Percentiles rank a stretch among this genome's conserved stretches.
These are phyloP conservation scores for Paecilomyces sp. DNA, from an alignment of 2,329 filamentous ascomycete species.

Conservation along the genomic window DNA sequence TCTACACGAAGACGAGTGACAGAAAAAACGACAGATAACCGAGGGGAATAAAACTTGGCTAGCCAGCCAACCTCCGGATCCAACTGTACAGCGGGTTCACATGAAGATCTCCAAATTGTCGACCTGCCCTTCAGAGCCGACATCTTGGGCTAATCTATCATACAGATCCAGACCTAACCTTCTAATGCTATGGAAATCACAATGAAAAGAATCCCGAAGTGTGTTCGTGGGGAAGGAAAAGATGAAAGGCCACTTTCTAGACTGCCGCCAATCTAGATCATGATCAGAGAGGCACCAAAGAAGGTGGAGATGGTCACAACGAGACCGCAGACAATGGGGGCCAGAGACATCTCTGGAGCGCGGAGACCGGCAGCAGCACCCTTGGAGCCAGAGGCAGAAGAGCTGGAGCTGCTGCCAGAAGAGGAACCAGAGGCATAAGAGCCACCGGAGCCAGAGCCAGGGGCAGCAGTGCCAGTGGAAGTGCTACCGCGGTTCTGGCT, in stretches of 20 bases:
- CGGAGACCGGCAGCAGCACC: slow-evolving; percentile 40
- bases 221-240: background rate
- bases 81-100: slow-evolving; percentile 1
- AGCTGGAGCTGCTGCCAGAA: slow-evolving; percentile 13
- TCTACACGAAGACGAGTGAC: slow-evolving; percentile 1
- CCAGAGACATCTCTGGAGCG: slow-evolving; percentile 39
- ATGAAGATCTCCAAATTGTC: background rate
- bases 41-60: slow-evolving; percentile 1
- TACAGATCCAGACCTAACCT: background rate
- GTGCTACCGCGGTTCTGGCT: slow-evolving; percentile 49
- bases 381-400: slow-evolving; percentile 16
- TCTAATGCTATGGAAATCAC: background rate
- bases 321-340: slow-evolving; percentile 45
- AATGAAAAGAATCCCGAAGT: background rate
- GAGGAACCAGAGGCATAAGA: slow-evolving; percentile 27
- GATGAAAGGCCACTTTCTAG: background rate
- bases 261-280: slow-evolving; percentile 17
- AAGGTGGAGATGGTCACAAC: slow-evolving; percentile 47
- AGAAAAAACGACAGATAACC: background rate
- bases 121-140: background rate
- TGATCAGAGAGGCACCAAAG: slow-evolving; percentile 42
- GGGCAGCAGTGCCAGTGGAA: slow-evolving; percentile 44
- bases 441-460: slow-evolving; percentile 32
- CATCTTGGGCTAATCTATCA: background rate
- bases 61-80: slow-evolving; percentile 2